Evolutionary conservation across 148 eudicot species (phyloP).

Genomic region (Camellia sinensis): DNA sequence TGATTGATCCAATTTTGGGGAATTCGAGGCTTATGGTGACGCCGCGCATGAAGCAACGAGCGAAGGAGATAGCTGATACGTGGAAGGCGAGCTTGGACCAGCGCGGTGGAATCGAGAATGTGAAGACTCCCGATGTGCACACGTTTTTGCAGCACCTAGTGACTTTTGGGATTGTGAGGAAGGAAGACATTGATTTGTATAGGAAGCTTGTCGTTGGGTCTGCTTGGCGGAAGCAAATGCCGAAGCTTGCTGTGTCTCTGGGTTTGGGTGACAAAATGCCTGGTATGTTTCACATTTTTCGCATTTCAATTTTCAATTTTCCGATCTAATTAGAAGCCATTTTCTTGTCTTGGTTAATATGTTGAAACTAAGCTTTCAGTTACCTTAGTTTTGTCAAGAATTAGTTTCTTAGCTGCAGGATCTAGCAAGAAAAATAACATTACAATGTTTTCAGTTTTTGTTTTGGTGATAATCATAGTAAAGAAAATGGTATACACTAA

Average conservation of each 20-base stretch:
- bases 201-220: constrained; percentile 91
- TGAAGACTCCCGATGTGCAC: constrained; percentile 93
- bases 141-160: constrained; percentile 91
- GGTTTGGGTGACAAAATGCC: constrained; percentile 90
- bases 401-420: neutral
- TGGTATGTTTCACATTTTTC: constrained; percentile 46
- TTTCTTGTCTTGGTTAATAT: constrained; percentile 1
- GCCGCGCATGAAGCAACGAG: constrained; percentile 56
- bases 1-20: constrained; percentile 79
- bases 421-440: neutral
- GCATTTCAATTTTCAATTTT: neutral
- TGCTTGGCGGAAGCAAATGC: constrained; percentile 99
- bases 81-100: constrained; percentile 90
- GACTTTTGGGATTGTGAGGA: constrained; percentile 87
- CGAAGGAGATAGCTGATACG: constrained; percentile 79
- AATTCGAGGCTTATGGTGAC: constrained; percentile 80
- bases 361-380: neutral
- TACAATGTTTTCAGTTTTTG: constrained; percentile 36
- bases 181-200: constrained; percentile 74
- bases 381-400: neutral
- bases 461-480: neutral
- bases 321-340: neutral
- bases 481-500: neutral
- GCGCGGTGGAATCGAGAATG: constrained; percentile 91
- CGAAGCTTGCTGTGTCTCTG: constrained; percentile 91